A percentile compares a stretch with the other conserved stretches of the same genome.
phyloP scores from a whole-genome alignment of 495 filamentous ascomycete species.

The Aspergillus olivimuriae region DNA sequence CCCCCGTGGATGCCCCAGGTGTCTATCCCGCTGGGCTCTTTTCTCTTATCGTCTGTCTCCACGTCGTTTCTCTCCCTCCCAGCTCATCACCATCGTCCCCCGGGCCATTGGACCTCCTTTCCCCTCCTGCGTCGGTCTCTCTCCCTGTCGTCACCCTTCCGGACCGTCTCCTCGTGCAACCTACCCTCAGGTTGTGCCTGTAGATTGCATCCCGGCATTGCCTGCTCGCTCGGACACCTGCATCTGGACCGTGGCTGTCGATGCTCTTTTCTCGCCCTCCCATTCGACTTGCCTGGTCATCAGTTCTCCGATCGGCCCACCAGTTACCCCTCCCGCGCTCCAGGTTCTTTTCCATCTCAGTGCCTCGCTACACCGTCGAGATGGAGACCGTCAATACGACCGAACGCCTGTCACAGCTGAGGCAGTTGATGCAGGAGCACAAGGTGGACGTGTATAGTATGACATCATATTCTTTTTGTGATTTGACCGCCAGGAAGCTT shows the following conservation, averaged over 20 bases:
- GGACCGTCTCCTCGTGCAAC: slow-evolving; percentile 10
- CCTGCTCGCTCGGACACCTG: slow-evolving; percentile 15
- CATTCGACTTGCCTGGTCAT: slow-evolving; percentile 29
- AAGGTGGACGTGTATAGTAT: slow-evolving; percentile 93
- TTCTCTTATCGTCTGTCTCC: too few species aligned
- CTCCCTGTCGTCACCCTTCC: too few species aligned
- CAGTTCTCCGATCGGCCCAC: slow-evolving; percentile 28
- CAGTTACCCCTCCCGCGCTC: slow-evolving; percentile 19
- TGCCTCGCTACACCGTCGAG: slow-evolving; percentile 40
- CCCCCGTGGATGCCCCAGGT: too few species aligned
- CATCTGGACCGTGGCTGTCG: slow-evolving; percentile 19
- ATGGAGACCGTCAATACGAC: slow-evolving; percentile 86
- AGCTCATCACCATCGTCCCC: too few species aligned
- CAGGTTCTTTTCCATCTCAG: slow-evolving; percentile 33
- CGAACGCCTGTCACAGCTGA: slow-evolving; percentile 65
- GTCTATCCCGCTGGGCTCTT: too few species aligned
- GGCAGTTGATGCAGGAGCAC: slow-evolving; percentile 81
- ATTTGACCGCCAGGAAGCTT: slow-evolving; percentile 2
- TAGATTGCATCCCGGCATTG: slow-evolving; percentile 7
- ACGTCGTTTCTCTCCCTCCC: too few species aligned
- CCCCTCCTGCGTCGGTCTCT: too few species aligned
- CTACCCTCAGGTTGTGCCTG: slow-evolving; percentile 6
- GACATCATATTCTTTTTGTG: too few species aligned
- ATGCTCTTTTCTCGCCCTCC: slow-evolving; percentile 36
- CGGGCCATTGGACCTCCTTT: too few species aligned